phyloP scores from a whole-genome alignment of 176 grass and related monocot genomes.

The Lolium multiflorum region DNA sequence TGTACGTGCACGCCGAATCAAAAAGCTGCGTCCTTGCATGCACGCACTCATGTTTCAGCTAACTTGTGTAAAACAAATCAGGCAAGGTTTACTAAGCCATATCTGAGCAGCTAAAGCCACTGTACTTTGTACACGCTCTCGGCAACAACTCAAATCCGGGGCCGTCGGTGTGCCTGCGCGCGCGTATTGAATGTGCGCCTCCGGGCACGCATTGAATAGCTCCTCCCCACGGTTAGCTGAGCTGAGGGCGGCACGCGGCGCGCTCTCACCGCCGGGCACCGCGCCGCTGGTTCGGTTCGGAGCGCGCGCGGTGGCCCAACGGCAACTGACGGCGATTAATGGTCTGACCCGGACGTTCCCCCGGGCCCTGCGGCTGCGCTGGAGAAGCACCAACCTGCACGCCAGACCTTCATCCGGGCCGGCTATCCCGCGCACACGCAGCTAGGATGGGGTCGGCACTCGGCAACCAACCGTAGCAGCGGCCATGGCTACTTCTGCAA shows the following conservation, averaged over 20 bases:
- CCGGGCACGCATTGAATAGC: conserved; percentile 37
- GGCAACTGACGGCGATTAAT: conserved; percentile 76
- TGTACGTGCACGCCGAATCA: too few species aligned
- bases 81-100: too few species aligned
- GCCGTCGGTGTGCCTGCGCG: not conserved
- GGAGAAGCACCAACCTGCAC: not conserved
- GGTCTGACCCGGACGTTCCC: conserved; percentile 44
- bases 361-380: too few species aligned
- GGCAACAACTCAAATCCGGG: not conserved
- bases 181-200: conserved; percentile 29
- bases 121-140: not conserved
- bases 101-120: too few species aligned
- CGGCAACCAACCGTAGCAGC: not conserved
- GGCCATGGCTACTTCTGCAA: not conserved
- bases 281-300: conserved; percentile 36
- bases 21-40: too few species aligned
- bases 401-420: not conserved
- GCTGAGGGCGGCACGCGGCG: not conserved
- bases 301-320: conserved; percentile 49
- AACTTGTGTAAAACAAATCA: too few species aligned
- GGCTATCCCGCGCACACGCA: not conserved
- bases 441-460: not conserved
- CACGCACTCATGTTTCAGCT: too few species aligned
- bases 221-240: not conserved
- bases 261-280: not conserved